phyloP scores from a whole-genome alignment of 2,329 filamentous ascomycete genomes.

The Alternaria viburni region DNA sequence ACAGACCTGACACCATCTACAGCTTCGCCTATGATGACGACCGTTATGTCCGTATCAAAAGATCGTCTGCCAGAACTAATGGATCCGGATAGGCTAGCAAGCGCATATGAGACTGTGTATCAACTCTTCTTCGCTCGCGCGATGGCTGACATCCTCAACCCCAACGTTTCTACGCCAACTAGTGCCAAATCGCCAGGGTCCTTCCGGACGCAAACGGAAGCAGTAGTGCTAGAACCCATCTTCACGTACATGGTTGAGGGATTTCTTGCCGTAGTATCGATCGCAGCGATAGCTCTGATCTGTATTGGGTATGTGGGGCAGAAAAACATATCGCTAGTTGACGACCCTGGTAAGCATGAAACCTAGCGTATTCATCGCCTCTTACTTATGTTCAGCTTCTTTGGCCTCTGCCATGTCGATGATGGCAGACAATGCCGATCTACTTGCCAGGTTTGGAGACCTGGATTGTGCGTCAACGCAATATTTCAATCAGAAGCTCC shows the following conservation, averaged over 20 bases:
- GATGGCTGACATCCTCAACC: background rate
- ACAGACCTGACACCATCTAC: background rate
- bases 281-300: background rate
- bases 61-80: background rate
- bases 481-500: background rate
- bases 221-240: background rate
- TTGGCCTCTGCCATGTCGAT: background rate
- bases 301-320: background rate
- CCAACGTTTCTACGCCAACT: background rate
- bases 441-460: background rate
- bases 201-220: background rate
- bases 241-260: background rate
- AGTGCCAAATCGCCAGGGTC: background rate
- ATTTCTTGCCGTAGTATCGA: background rate
- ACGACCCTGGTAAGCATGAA: background rate
- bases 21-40: background rate
- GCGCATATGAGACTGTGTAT: background rate
- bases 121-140: background rate
- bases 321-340: background rate
- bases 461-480: background rate
- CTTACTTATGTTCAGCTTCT: background rate
- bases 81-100: background rate
- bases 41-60: background rate
- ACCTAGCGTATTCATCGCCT: background rate
- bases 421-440: background rate